Conservation (phyloP, 2,329 filamentous ascomycete species). For the Chaetomiaceae sp. region DNA sequence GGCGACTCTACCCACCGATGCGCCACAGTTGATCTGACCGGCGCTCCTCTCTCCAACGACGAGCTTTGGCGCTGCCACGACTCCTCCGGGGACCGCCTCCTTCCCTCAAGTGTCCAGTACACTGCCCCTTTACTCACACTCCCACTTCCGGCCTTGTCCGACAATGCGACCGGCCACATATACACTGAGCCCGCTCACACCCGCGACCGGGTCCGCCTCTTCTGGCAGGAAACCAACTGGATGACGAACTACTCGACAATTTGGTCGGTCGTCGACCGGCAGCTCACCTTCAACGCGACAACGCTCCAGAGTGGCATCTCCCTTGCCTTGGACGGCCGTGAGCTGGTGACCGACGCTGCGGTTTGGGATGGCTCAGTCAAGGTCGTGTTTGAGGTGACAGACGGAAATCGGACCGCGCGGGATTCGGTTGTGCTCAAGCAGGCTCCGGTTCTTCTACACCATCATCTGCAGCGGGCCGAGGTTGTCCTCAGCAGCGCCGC, state of each 20-base stretch:
- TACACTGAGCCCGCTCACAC: neutral
- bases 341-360: conserved; percentile 23
- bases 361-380: conserved; percentile 31
- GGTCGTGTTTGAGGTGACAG: conserved; percentile 30
- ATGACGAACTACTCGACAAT: neutral
- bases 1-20: neutral
- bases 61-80: conserved; percentile 6
- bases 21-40: neutral
- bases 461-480: conserved; percentile 32
- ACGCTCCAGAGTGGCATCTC: conserved; percentile 31
- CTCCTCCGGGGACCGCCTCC: neutral
- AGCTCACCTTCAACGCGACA: conserved; percentile 29
- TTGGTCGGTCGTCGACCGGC: conserved; percentile 22
- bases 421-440: conserved; percentile 34
- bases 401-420: conserved; percentile 15
- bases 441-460: conserved; percentile 37
- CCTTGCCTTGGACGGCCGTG: conserved; percentile 36
- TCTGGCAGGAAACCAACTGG: conserved; percentile 25
- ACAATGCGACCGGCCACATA: neutral
- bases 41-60: neutral
- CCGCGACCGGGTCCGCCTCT: neutral
- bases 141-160: neutral
- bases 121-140: neutral
- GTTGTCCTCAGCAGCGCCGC: conserved; percentile 3
- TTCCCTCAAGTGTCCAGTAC: neutral